Evolutionary conservation across 2,329 filamentous ascomycete species (phyloP), one percentile per base, ranked within the genome.

Genomic region (Nannizziopsis arthrosporioides): DNA sequence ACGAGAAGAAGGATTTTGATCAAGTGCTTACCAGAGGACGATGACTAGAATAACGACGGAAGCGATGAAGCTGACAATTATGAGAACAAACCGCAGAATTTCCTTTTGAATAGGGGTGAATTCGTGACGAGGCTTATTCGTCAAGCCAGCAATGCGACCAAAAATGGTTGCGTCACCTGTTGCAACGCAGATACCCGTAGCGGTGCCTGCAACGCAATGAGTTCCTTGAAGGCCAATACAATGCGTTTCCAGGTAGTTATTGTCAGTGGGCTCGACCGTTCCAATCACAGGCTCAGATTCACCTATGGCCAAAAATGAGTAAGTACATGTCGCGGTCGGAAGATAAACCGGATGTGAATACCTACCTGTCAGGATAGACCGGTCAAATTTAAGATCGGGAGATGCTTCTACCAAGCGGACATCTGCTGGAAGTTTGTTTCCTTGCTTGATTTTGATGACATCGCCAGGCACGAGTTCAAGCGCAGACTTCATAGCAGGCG

Each of bases 201-300:
- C 80, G 17, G 70, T 79, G 2, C 84, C 84, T 5, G 79, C 80
- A 3, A 84, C 78, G 55, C 83, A 87, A 57, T 88, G 82, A 0
- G 84, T 87, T n/a, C 85, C 84, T 59, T 87, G 83, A 8, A 89
- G 72, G 17, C 83, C 84, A 46, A 89, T 85, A 56, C 80, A 83
- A 45, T 77, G 76, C 2, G 83, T 88, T 60, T 89, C 84, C 27
- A 89, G 76, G 57, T 85, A 86, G 61, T 87, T 87, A 35, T 74
- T 69, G 57, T 87, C 82, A 0, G 79, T 82, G 0, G 73, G 76
- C n/a, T 84, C 73, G 11, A 83, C 72, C 0, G 77, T 75, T 1
- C 75, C 83, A 2, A 75, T 66, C 5, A 86, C 65, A 1, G 82
- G 81, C 7, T 76, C 67, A 2, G 82, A 81, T 69, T 84, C 81